A percentile compares a stretch with the other conserved stretches of the same genome.
These are phyloP conservation scores for Pseudozyma sp. DNA, from an alignment of 1,284 basidiomycete species.

Conservation along the genomic window DNA sequence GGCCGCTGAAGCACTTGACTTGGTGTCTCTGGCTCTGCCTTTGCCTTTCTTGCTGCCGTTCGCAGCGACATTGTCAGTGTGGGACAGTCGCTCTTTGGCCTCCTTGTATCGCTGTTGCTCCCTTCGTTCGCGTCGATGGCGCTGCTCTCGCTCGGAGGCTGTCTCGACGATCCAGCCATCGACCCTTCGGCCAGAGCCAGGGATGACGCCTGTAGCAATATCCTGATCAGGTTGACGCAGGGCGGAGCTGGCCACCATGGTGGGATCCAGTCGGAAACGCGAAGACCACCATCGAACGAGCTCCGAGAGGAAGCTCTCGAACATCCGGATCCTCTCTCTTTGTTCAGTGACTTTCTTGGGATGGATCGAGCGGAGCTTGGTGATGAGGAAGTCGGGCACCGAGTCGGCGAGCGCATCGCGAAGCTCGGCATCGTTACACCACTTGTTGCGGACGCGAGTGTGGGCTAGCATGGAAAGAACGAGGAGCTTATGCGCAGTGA, in stretches of 20 bases:
- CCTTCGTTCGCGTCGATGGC: conserved; percentile 52
- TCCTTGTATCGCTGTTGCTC: conserved; percentile 35
- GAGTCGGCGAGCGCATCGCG: conserved; percentile 71
- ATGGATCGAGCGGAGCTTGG: conserved; percentile 62
- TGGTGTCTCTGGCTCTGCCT: conserved; percentile 9
- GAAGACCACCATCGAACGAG: conserved; percentile 64
- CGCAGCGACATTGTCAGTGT: conserved; percentile 10
- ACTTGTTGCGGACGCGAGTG: conserved; percentile 81
- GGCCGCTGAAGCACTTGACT: not conserved
- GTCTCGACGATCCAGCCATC: conserved; percentile 67
- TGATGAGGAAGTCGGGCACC: conserved; percentile 57
- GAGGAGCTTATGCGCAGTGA: conserved; percentile 64
- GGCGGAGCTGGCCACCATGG: conserved; percentile 56
- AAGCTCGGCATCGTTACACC: conserved; percentile 84
- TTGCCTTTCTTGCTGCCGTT: conserved; percentile 23
- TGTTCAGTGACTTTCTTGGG: conserved; percentile 61
- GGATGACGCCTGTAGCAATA: conserved; percentile 50
- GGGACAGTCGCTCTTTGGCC: conserved; percentile 16
- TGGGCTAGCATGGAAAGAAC: conserved; percentile 79
- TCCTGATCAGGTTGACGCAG: conserved; percentile 63
- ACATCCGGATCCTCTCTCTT: conserved; percentile 65
- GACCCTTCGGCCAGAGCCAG: conserved; percentile 49
- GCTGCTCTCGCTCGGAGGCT: conserved; percentile 53
- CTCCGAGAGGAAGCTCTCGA: conserved; percentile 64
- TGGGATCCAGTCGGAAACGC: conserved; percentile 58